phyloP scores from a whole-genome alignment of 169 alveolate species.

The Plasmodium inui region DNA sequence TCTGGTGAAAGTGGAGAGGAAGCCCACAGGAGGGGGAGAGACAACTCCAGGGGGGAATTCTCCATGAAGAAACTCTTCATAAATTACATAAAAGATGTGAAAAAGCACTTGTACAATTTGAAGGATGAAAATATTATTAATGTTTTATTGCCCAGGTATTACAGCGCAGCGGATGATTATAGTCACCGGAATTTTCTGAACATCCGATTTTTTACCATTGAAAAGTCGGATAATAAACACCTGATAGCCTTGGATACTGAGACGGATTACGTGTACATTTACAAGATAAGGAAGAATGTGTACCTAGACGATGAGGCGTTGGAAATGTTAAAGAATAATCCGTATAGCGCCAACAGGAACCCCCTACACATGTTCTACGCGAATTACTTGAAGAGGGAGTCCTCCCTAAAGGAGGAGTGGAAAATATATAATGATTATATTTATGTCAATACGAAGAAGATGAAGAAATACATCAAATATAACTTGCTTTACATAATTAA shows the following conservation, averaged over 20 bases:
- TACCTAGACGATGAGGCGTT: conserved; percentile 54
- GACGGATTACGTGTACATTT: conserved; percentile 63
- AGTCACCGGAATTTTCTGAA: conserved; percentile 41
- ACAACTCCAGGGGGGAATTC: conserved; percentile 4
- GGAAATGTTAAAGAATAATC: conserved; percentile 29
- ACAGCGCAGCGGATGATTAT: conserved; percentile 58
- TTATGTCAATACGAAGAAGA: conserved; percentile 61
- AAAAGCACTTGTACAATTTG: conserved; percentile 48
- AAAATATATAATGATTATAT: conserved; percentile 66
- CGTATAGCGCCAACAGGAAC: not conserved
- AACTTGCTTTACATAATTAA: conserved; percentile 55
- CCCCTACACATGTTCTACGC: conserved; percentile 32
- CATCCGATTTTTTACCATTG: conserved; percentile 68
- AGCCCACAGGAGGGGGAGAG: not conserved
- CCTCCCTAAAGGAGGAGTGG: conserved; percentile 60
- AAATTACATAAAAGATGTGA: conserved; percentile 61
- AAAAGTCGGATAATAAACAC: conserved; percentile 65
- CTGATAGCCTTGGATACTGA: conserved; percentile 66
- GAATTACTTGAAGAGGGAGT: conserved; percentile 32
- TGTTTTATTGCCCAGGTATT: conserved; percentile 64
- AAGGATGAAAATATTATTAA: conserved; percentile 54
- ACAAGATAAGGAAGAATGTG: conserved; percentile 68
- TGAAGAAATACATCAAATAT: conserved; percentile 34
- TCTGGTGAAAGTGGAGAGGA: conserved; percentile 52
- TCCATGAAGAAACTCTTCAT: conserved; percentile 27